Conservation (phyloP, 257 asterid species). For the Haberlea rhodopensis region DNA sequence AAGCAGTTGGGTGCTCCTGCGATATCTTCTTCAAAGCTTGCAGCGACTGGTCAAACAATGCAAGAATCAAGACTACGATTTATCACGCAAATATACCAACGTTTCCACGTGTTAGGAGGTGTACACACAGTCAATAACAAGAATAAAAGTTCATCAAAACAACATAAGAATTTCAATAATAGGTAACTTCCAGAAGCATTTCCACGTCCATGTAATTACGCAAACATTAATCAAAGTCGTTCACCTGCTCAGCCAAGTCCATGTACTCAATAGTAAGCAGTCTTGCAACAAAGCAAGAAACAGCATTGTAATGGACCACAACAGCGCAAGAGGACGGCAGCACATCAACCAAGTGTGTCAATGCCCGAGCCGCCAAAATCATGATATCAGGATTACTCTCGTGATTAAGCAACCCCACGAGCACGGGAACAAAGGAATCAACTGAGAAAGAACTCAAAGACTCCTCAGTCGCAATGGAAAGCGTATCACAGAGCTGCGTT, state of each 20-base stretch:
- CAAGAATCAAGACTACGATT: constrained; percentile 15
- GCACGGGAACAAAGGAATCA: constrained; percentile 94
- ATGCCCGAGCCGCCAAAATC: constrained; percentile 98
- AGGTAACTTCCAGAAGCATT: background rate
- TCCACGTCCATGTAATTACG: background rate
- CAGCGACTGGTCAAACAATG: constrained; percentile 62
- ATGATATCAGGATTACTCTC: constrained; percentile 93
- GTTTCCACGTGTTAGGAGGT: background rate
- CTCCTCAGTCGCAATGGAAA: constrained; percentile 93
- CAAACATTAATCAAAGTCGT: constrained; percentile 15
- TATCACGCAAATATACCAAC: background rate
- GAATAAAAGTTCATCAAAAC: background rate
- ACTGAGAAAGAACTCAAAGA: constrained; percentile 90
- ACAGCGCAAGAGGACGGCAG: constrained; percentile 95
- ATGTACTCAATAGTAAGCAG: constrained; percentile 91
- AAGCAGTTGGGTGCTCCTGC: constrained; percentile 97
- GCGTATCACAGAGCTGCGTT: constrained; percentile 92
- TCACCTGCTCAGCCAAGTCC: constrained; percentile 99
- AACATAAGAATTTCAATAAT: background rate
- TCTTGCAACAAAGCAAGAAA: constrained; percentile 88
- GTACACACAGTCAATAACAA: background rate
- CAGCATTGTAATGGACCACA: constrained; percentile 98
- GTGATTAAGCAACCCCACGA: constrained; percentile 87
- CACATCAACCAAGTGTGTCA: constrained; percentile 96
- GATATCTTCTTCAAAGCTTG: constrained; percentile 99